These are phyloP conservation scores for Globisporangium cylindrosporum DNA, from an alignment of 352 stramenopile species.

Conservation along the genomic window DNA sequence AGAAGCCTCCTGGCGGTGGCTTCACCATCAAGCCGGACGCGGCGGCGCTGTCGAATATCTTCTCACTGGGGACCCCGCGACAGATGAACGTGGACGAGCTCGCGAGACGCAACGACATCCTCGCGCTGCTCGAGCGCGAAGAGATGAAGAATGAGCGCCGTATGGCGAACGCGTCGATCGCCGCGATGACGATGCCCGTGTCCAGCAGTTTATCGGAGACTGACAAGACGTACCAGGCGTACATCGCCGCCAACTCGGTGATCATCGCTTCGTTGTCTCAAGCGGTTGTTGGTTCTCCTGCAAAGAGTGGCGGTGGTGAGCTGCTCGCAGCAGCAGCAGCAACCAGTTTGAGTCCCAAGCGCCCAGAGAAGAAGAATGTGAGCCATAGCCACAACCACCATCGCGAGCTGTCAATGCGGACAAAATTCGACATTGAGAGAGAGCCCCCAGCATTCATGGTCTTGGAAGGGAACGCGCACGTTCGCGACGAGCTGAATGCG, in stretches of 20 bases:
- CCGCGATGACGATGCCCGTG: constrained; percentile 26
- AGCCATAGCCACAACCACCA: background rate
- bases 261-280: constrained; percentile 15
- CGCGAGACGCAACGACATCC: constrained; percentile 45
- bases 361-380: constrained; percentile 13
- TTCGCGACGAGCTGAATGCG: constrained; percentile 23
- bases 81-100: constrained; percentile 46
- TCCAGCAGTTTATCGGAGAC: constrained; percentile 14
- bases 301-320: background rate
- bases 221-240: constrained; percentile 34
- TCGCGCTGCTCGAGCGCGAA: constrained; percentile 44
- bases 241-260: constrained; percentile 39
- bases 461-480: constrained; percentile 31
- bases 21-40: constrained; percentile 21
- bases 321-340: background rate
- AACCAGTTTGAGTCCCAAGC: constrained; percentile 9
- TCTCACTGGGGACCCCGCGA: constrained; percentile 53
- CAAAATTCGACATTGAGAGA: constrained; percentile 47
- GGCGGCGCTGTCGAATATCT: constrained; percentile 52
- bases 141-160: constrained; percentile 23
- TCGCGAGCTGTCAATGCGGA: constrained; percentile 16
- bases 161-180: constrained; percentile 31
- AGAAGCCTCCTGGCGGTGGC: constrained; percentile 3
- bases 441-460: constrained; percentile 32
- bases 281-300: background rate